phyloP scores from a whole-genome alignment of 2,329 filamentous ascomycete species.

The Sporothrix humicola region DNA sequence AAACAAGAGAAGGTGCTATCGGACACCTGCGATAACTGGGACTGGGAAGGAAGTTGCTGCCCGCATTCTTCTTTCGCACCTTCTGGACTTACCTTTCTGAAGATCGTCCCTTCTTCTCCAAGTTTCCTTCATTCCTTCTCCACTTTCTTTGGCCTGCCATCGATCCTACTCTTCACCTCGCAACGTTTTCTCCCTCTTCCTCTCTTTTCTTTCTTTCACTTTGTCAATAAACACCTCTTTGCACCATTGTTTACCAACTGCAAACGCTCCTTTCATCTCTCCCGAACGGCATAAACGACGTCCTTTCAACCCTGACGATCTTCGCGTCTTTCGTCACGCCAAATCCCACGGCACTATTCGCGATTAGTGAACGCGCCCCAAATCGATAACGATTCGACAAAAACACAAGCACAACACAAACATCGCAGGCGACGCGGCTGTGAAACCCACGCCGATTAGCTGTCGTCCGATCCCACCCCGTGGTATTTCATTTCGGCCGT shows the following conservation, averaged over 20 bases:
- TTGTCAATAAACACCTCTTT: not conserved
- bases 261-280: not conserved
- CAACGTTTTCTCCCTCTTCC: conserved; percentile 1
- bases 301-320: not conserved
- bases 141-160: conserved; percentile 9
- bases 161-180: conserved; percentile 13
- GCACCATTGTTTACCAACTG: not conserved
- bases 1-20: not conserved
- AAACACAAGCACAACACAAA: not conserved
- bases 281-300: not conserved
- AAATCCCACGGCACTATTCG: not conserved
- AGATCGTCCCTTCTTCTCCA: conserved; percentile 11
- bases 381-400: not conserved
- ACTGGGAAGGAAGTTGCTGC: not conserved
- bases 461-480: not conserved
- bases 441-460: conserved; percentile 27
- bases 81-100: not conserved
- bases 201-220: not conserved
- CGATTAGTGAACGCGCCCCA: not conserved
- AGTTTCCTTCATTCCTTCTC: conserved; percentile 17
- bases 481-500: conserved; percentile 11
- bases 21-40: not conserved
- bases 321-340: not conserved
- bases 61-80: conserved; percentile 4
- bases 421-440: conserved; percentile 23